A percentile compares a stretch with the other conserved stretches of the same genome.
phyloP scores from a whole-genome alignment of 768 basidiomycete species.

The Phanerochaete carnosa region DNA sequence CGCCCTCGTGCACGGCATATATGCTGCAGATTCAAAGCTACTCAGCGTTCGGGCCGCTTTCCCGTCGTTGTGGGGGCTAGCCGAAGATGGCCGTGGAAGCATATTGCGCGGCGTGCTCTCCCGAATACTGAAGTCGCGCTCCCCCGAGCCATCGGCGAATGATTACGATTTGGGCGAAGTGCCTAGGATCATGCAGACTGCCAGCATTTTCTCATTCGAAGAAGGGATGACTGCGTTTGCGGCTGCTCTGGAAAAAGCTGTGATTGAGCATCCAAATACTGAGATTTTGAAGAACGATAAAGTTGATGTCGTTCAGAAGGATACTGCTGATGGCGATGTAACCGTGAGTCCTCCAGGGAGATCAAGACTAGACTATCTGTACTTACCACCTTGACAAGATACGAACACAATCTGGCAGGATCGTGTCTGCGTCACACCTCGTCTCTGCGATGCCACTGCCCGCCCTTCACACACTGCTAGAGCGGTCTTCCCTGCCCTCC shows the following conservation, averaged over 20 bases:
- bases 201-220: slow-evolving; percentile 77
- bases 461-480: slow-evolving; percentile 30
- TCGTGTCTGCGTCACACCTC: slow-evolving; percentile 54
- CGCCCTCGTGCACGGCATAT: slow-evolving; percentile 89
- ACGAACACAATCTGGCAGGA: slow-evolving; percentile 27
- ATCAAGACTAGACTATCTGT: neutral
- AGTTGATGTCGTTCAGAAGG: slow-evolving; percentile 34
- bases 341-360: slow-evolving; percentile 14
- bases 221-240: slow-evolving; percentile 74
- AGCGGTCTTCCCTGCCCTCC: slow-evolving; percentile 9
- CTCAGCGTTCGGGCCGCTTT: slow-evolving; percentile 80
- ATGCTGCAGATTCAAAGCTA: slow-evolving; percentile 77
- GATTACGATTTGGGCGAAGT: slow-evolving; percentile 51
- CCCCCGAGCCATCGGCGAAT: slow-evolving; percentile 8
- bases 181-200: slow-evolving; percentile 44
- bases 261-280: slow-evolving; percentile 54
- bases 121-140: slow-evolving; percentile 3
- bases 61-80: slow-evolving; percentile 67
- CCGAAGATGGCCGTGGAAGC: slow-evolving; percentile 65
- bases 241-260: slow-evolving; percentile 44
- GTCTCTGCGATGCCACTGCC: slow-evolving; percentile 77
- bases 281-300: slow-evolving; percentile 43
- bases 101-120: slow-evolving; percentile 51
- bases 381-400: slow-evolving; percentile 26
- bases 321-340: slow-evolving; percentile 25